Base-by-base conservation (phyloP, 2,329 filamentous ascomycete genomes). In the Venturiaceae sp. region DNA sequence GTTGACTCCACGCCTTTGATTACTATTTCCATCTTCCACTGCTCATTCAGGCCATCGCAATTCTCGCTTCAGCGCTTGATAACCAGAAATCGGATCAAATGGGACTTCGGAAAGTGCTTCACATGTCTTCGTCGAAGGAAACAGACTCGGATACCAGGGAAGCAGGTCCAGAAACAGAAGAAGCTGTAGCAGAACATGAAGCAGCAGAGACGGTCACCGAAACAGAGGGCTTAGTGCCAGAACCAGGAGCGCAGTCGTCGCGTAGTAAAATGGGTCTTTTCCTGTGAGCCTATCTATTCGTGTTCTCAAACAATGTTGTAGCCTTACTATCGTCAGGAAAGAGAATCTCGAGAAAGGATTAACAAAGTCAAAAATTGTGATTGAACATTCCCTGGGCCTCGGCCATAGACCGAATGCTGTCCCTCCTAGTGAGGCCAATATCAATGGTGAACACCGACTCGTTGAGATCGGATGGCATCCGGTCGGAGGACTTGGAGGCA, bases 401-500 rank as follows among this genome's bases (percentile, higher is more conserved):
- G 77, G 77, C 59, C 67, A 70, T 32, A 70, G 67, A 46, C 74
- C 76, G 19, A 78, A 77, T 62, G 75, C 72, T 2, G 68, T 79
- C 26, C 77, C 76, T 1, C 62, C 68, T 0, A 70, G 66, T 6
- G 69, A 74, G 55, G 71, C 75, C 1, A 63, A 67, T 32, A 69
- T 74, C 58, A 67, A 70, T 57, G 71, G 66, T 19, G 65, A 66
- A 16, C 67, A 71, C 6, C 72, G 77, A n/a, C 65, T 68, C 0
- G 80, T 83, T 32, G 72, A 78, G 63, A 75, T 83, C 28, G 81
- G 80, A 23, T 83, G 81, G 81, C 80, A 83, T 66, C 80, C 81
- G 1, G 80, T 83, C 6, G 79, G 75, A 16, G 80, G 80, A 0
- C 69, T 78, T 19, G 78, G 78, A 0, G 80, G 80, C 41, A 82